Base-by-base conservation (phyloP, 352 stramenopile species). In the Globisporangium radiosum region DNA sequence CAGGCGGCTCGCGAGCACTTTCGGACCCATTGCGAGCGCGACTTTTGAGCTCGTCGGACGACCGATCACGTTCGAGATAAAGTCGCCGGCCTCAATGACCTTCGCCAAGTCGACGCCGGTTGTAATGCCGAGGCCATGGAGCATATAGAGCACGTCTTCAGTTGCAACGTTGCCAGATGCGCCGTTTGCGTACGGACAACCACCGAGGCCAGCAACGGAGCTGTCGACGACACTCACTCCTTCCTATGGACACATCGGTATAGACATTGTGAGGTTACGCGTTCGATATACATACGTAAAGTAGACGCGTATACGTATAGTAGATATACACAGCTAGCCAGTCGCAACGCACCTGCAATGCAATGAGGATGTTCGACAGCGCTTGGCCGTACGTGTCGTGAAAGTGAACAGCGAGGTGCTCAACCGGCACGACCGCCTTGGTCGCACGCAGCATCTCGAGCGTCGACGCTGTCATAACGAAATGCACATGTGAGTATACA, bases 91-190 rank as follows among this genome's bases (percentile, higher is more conserved):
- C 49, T 90, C 76, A 19, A 97, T 86, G n/a, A 99, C 70, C 72
- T 94, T 91, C 19, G 88, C 48, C n/a, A 98, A 62, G 71, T 98
- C 85, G 15, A 98, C 88, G 47, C 94, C 95, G 10, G 95, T 98
- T n/a, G 76, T 64, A 40, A 99, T 91, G 42, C 95, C 94, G 47
- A 98, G 75, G 11, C 96, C 95, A 54, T 98, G 71, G 40, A 99
- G 66, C 95, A 99, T 98, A 77, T 98, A 99, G 7, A 99, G 77
- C 48, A 98, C 90, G 70, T 99, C 96, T 73, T 99, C 96, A 0
- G 96, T 99, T 9, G 96, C 94, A 15, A 99, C 92, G 71, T 99
- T 99, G 40, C 96, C 96, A 6, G 90, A 97, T 13, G 96, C 96
- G 56, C 95, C 95, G n/a, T 83, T 87, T 11, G 96, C 96, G 71